Evolutionary conservation across 1,139 yeast genomes (phyloP).

Genomic region (Hemisphaericaspora lyxosophila): DNA sequence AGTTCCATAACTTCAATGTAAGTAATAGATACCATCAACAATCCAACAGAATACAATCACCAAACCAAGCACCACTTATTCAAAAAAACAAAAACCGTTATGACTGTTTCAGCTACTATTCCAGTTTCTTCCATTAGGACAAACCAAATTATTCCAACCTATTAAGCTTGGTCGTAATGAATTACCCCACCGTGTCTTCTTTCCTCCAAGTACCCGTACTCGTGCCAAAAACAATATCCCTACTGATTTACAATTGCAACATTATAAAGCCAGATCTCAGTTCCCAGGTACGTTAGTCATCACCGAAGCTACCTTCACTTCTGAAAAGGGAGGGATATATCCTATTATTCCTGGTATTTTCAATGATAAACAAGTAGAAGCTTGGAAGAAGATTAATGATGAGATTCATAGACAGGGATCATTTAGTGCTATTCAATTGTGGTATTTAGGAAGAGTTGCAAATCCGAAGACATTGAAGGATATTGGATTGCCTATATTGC

Average conservation of each 20-base stretch:
- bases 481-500: slow-evolving; percentile 23
- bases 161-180: slow-evolving; percentile 37
- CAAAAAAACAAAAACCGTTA: too few relatives aligned
- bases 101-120: slow-evolving; percentile 7
- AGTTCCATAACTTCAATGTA: too few relatives aligned
- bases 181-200: slow-evolving; percentile 38
- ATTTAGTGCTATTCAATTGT: slow-evolving; percentile 51
- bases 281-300: slow-evolving; percentile 50
- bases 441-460: slow-evolving; percentile 58
- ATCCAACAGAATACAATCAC: too few relatives aligned
- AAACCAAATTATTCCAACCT: slow-evolving; percentile 39
- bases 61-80: too few relatives aligned
- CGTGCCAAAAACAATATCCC: slow-evolving; percentile 41
- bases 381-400: slow-evolving; percentile 50
- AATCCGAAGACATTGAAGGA: slow-evolving; percentile 38
- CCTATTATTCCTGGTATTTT: slow-evolving; percentile 50
- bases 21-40: too few relatives aligned
- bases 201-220: slow-evolving; percentile 51
- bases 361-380: slow-evolving; percentile 41
- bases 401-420: slow-evolving; percentile 54
- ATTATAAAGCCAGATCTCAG: slow-evolving; percentile 49
- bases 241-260: slow-evolving; percentile 38
- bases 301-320: slow-evolving; percentile 26
- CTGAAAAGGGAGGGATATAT: slow-evolving; percentile 27
- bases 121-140: background rate